Conservation (phyloP, 108 stramenopile species). For the Nannochloropsis gaditana region DNA sequence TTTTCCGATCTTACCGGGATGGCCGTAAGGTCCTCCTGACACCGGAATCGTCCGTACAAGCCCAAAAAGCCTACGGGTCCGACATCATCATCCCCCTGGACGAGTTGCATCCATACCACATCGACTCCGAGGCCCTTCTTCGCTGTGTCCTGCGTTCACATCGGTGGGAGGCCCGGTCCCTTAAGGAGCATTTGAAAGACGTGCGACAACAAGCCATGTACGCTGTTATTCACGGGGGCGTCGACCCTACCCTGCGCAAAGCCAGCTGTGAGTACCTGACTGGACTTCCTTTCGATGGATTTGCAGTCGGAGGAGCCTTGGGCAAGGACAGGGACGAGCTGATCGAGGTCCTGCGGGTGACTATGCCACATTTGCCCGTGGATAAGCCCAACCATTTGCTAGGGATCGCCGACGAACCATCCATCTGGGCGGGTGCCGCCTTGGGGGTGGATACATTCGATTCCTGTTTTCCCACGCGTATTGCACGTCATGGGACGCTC, state of each 20-base stretch:
- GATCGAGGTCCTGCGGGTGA: conserved; percentile 69
- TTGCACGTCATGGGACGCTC: conserved; percentile 73
- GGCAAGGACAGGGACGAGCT: conserved; percentile 77
- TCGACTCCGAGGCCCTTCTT: conserved; percentile 58
- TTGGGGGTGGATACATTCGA: conserved; percentile 82
- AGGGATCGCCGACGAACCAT: conserved; percentile 83
- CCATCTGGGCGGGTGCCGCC: conserved; percentile 64
- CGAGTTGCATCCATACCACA: conserved; percentile 80
- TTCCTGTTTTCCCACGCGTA: conserved; percentile 79
- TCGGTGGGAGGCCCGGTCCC: conserved; percentile 78
- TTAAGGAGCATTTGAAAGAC: conserved; percentile 66
- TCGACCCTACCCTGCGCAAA: conserved; percentile 67
- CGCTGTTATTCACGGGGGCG: conserved; percentile 82
- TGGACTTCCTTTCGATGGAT: conserved; percentile 83
- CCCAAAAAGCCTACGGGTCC: conserved; percentile 79
- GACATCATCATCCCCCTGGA: conserved; percentile 93
- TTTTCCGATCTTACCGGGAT: conserved; percentile 78
- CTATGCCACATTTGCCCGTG: conserved; percentile 66
- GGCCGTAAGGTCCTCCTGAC: conserved; percentile 72
- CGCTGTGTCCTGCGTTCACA: conserved; percentile 74
- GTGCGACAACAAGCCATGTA: conserved; percentile 79
- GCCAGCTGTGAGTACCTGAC: conserved; percentile 74
- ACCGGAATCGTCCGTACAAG: conserved; percentile 76
- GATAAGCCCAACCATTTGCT: conserved; percentile 78
- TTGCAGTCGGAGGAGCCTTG: conserved; percentile 78